phyloP scores from a whole-genome alignment of 768 basidiomycete species.

The Russula abietina region DNA sequence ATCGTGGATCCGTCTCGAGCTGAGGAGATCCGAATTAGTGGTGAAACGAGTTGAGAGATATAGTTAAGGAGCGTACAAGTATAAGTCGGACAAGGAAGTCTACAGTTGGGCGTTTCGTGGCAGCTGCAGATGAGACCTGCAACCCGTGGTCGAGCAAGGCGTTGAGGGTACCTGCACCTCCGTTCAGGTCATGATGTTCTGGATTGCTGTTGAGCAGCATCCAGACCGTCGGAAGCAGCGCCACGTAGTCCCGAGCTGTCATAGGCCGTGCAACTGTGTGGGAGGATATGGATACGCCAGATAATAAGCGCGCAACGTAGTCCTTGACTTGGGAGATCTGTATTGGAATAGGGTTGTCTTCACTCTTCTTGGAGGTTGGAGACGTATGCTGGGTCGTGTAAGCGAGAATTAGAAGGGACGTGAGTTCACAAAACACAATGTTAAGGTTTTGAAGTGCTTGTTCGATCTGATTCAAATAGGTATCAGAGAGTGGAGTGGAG shows the following conservation, averaged over 20 bases:
- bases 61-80: slow-evolving; percentile 44
- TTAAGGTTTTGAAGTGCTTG: slow-evolving; percentile 66
- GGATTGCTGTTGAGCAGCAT: slow-evolving; percentile 49
- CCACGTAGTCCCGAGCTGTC: slow-evolving; percentile 50
- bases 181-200: slow-evolving; percentile 18
- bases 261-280: slow-evolving; percentile 41
- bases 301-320: slow-evolving; percentile 56
- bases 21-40: slow-evolving; percentile 28
- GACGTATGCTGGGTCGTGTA: slow-evolving; percentile 27
- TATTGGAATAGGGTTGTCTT: slow-evolving; percentile 11
- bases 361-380: slow-evolving; percentile 16
- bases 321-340: slow-evolving; percentile 40
- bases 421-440: slow-evolving; percentile 71
- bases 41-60: not conserved
- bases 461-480: slow-evolving; percentile 43
- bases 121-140: slow-evolving; percentile 51
- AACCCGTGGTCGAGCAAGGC: slow-evolving; percentile 64
- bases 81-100: slow-evolving; percentile 70
- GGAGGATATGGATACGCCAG: slow-evolving; percentile 33
- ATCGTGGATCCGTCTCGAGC: slow-evolving; percentile 55
- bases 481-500: slow-evolving; percentile 12
- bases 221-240: slow-evolving; percentile 76
- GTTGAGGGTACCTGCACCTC: slow-evolving; percentile 36
- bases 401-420: slow-evolving; percentile 51
- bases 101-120: slow-evolving; percentile 58